Percentiles rank a stretch among this genome's conserved stretches.
Conservation (phyloP, 2,329 filamentous ascomycete species). For the Ophiostoma fasciatum region DNA sequence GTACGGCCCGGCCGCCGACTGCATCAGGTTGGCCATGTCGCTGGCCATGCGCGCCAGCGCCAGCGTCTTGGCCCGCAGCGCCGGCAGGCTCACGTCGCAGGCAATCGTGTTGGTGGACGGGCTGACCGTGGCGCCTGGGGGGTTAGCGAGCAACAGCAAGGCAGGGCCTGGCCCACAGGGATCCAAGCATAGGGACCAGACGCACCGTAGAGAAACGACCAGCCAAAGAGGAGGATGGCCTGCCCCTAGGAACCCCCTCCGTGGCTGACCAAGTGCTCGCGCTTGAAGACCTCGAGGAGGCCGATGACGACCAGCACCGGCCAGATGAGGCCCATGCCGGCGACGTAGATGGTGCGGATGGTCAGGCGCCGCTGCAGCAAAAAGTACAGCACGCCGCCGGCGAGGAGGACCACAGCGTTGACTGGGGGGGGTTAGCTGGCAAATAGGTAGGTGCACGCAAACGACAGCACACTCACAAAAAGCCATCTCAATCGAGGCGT, state of each 20-base stretch:
- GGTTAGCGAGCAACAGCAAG: no score
- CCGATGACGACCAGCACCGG: conserved; percentile 26
- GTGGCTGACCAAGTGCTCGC: conserved; percentile 17
- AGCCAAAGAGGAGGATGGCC: conserved; percentile 26
- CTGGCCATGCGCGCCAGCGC: conserved; percentile 10
- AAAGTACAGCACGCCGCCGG: conserved; percentile 28
- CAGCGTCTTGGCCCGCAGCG: conserved; percentile 12
- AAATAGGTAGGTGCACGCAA: no score
- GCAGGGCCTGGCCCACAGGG: no score
- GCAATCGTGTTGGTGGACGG: conserved; percentile 12
- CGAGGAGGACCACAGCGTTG: conserved; percentile 17
- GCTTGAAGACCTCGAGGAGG: conserved; percentile 24
- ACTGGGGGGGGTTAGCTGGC: no score
- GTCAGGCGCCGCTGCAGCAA: conserved; percentile 25
- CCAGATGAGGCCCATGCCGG: conserved; percentile 20
- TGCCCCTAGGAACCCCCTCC: conserved; percentile 22
- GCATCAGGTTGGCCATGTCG: conserved; percentile 10
- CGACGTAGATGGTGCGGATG: conserved; percentile 27
- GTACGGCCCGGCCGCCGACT: conserved; percentile 12
- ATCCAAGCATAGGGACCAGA: background rate
- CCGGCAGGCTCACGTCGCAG: conserved; percentile 10
- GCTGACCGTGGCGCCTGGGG: conserved; percentile 9
- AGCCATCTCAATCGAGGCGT: conserved; percentile 24
- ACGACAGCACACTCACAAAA: conserved; percentile 9
- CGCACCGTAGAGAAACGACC: conserved; percentile 19